Percentiles rank a stretch among this genome's conserved stretches.
These are phyloP conservation scores for Aspergillus sp. DNA, from an alignment of 2,329 filamentous ascomycete genomes.

Conservation along the genomic window DNA sequence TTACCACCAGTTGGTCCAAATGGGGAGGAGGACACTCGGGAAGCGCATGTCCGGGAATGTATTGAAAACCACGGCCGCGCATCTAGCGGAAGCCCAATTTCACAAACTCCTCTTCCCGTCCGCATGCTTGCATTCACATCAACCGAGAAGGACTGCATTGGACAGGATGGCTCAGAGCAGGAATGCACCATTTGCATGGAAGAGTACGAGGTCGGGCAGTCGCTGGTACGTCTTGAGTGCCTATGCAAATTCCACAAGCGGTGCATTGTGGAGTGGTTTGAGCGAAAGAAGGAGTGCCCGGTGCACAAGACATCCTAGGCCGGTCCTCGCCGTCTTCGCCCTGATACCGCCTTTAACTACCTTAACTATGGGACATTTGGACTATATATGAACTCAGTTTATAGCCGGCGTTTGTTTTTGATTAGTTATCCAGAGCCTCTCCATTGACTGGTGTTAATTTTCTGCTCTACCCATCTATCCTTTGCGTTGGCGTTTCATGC, in stretches of 20 bases:
- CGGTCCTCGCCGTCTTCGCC: background rate
- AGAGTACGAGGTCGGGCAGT: constrained; percentile 61
- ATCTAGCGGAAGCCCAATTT: constrained; percentile 18
- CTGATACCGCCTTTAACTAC: background rate
- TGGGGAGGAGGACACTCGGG: constrained; percentile 42
- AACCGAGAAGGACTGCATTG: constrained; percentile 64
- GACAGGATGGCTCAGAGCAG: constrained; percentile 51
- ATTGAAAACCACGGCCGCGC: constrained; percentile 38
- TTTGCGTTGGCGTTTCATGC: background rate
- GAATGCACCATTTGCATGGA: constrained; percentile 67
- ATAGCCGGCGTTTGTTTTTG: constrained; percentile 11
- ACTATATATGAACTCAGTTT: constrained; percentile 6
- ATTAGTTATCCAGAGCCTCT: background rate
- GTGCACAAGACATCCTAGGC: constrained; percentile 53
- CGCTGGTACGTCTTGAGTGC: constrained; percentile 61
- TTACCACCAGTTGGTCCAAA: constrained; percentile 40
- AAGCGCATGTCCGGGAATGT: constrained; percentile 47
- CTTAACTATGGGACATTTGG: background rate
- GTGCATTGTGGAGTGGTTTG: constrained; percentile 64
- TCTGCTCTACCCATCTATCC: background rate
- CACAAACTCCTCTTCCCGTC: constrained; percentile 25
- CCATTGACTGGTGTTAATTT: background rate
- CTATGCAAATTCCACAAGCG: constrained; percentile 63
- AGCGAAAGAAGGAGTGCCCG: constrained; percentile 58
- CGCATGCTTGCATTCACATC: constrained; percentile 53